phyloP scores from a whole-genome alignment of 805 yeast genomes.

The Cyberlindnera xishuangbannaensis region DNA sequence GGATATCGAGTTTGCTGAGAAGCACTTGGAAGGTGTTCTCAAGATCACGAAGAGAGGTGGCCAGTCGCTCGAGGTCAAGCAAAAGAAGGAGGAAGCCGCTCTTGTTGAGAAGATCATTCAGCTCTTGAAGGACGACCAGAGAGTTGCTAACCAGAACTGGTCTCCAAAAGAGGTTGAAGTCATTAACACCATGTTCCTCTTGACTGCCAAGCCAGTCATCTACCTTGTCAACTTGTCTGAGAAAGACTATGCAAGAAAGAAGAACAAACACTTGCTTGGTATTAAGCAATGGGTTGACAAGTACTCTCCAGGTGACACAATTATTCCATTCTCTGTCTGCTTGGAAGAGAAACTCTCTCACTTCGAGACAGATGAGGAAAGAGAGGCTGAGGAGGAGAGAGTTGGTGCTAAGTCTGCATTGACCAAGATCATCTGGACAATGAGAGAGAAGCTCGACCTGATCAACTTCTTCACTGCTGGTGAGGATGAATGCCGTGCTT shows the following conservation, averaged over 20 bases:
- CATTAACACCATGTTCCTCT: slow-evolving; percentile 77
- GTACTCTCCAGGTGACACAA: slow-evolving; percentile 82
- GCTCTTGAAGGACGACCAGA: slow-evolving; percentile 75
- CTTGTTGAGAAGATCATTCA: slow-evolving; percentile 70
- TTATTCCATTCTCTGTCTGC: slow-evolving; percentile 89
- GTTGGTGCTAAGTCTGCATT: slow-evolving; percentile 73
- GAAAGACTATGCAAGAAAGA: slow-evolving; percentile 79
- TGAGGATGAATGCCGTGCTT: slow-evolving; percentile 93
- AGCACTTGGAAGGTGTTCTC: slow-evolving; percentile 71
- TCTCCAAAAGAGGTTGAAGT: slow-evolving; percentile 84
- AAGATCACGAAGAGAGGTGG: slow-evolving; percentile 84
- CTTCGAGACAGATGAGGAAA: slow-evolving; percentile 80
- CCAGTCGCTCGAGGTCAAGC: slow-evolving; percentile 83
- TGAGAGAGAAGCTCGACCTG: slow-evolving; percentile 82
- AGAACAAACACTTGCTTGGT: slow-evolving; percentile 76
- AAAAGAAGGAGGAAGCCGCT: slow-evolving; percentile 78
- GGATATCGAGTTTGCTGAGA: slow-evolving; percentile 91
- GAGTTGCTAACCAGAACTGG: slow-evolving; percentile 88
- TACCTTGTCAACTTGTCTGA: slow-evolving; percentile 88
- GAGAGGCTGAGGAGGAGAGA: slow-evolving; percentile 67
- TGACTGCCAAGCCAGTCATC: slow-evolving; percentile 94
- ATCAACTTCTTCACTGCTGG: slow-evolving; percentile 96
- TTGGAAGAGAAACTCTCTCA: slow-evolving; percentile 88
- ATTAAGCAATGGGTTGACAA: slow-evolving; percentile 89
- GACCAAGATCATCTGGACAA: slow-evolving; percentile 78